A percentile compares a stretch with the other conserved stretches of the same genome.
Conservation (phyloP, 805 yeast species). For the Candida germanica region DNA sequence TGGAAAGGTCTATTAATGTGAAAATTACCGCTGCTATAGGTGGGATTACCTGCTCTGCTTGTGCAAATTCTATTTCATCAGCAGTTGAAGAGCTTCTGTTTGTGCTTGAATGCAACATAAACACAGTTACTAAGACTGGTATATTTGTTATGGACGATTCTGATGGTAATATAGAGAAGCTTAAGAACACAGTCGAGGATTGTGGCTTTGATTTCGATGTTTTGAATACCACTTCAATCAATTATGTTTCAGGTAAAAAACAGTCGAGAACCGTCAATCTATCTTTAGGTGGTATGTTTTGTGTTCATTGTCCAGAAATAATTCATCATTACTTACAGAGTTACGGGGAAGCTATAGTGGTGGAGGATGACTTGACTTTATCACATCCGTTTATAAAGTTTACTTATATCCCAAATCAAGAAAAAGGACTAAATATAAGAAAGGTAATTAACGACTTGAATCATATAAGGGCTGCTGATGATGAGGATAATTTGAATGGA, state of each 20-base stretch:
- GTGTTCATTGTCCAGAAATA: constrained; percentile 64
- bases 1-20: constrained; percentile 45
- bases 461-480: constrained; percentile 33
- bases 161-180: constrained; percentile 31
- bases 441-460: constrained; percentile 49
- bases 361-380: constrained; percentile 54
- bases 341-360: constrained; percentile 56
- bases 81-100: constrained; percentile 48
- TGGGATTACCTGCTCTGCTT: constrained; percentile 75
- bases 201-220: constrained; percentile 62
- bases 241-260: constrained; percentile 46
- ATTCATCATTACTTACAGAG: constrained; percentile 47
- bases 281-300: constrained; percentile 62
- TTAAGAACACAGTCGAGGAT: constrained; percentile 57
- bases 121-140: constrained; percentile 60
- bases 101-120: constrained; percentile 52
- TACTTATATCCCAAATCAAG: constrained; percentile 57
- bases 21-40: constrained; percentile 61
- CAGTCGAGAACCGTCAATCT: constrained; percentile 56
- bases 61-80: constrained; percentile 54
- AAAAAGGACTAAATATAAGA: constrained; percentile 50
- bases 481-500: constrained; percentile 11
- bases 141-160: constrained; percentile 52
- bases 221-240: constrained; percentile 41
- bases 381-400: constrained; percentile 57